Percentiles rank a stretch among this genome's conserved stretches.
Evolutionary conservation across 148 eudicot species (phyloP).

Genomic region (Agrostemma githago): DNA sequence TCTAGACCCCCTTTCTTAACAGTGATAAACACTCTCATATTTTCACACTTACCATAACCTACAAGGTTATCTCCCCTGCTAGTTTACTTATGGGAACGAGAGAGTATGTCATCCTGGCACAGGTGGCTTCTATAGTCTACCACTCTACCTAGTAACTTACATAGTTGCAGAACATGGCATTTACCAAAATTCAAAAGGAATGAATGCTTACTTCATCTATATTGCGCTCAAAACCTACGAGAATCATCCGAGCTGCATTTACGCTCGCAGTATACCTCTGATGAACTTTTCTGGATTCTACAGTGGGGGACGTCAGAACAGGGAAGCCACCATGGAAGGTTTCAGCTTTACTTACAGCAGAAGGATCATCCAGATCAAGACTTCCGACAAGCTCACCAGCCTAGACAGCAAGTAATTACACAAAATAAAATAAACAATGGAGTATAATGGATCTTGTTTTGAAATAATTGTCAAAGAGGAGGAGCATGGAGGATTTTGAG

Average conservation of each 20-base stretch:
- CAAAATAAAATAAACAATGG: background rate
- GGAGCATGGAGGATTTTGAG: too few relatives aligned
- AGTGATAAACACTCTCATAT: background rate
- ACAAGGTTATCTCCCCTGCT: background rate
- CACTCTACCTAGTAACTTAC: background rate
- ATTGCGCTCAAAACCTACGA: constrained; percentile 92
- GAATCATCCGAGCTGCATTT: constrained; percentile 91
- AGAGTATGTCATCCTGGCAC: background rate
- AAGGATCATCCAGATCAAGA: constrained; percentile 96
- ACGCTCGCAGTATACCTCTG: constrained; percentile 87
- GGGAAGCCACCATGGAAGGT: constrained; percentile 87
- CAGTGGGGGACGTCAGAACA: constrained; percentile 76
- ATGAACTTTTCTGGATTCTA: constrained; percentile 91
- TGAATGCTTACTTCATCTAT: constrained; percentile 72
- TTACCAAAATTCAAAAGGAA: background rate
- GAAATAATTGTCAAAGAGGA: background rate
- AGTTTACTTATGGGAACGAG: background rate
- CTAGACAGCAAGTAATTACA: constrained; percentile 31
- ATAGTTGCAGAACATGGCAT: background rate
- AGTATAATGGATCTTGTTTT: background rate
- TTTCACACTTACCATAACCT: background rate
- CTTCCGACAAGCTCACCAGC: constrained; percentile 94
- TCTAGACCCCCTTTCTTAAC: too few relatives aligned
- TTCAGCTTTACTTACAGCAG: constrained; percentile 98
- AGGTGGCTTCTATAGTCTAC: background rate